Conservation (phyloP, 352 stramenopile genomes). For the Globisporangium radiosum region DNA sequence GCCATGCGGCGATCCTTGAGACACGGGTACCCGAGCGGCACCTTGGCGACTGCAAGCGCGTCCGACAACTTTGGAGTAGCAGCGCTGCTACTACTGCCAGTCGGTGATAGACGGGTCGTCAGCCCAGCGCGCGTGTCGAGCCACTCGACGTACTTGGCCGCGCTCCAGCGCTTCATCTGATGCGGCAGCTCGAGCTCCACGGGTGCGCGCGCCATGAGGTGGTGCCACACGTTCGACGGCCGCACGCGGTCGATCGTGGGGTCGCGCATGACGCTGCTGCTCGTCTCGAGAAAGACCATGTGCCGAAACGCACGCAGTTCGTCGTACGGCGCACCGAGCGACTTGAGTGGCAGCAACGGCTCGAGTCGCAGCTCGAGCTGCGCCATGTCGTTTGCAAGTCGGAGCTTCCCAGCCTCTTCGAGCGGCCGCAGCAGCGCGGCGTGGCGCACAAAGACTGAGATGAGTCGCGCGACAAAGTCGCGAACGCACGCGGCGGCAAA, state of each 20-base stretch:
- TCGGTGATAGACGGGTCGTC: slow-evolving; percentile 12
- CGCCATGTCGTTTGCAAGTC: slow-evolving; percentile 79
- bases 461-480: slow-evolving; percentile 64
- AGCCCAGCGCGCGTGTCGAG: slow-evolving; percentile 46
- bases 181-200: slow-evolving; percentile 70
- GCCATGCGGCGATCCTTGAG: slow-evolving; percentile 47
- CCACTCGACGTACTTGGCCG: slow-evolving; percentile 78
- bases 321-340: slow-evolving; percentile 57
- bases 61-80: slow-evolving; percentile 17
- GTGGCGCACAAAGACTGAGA: slow-evolving; percentile 77
- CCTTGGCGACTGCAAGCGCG: slow-evolving; percentile 22
- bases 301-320: slow-evolving; percentile 77
- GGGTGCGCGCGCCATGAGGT: slow-evolving; percentile 64
- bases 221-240: slow-evolving; percentile 83
- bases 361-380: slow-evolving; percentile 72
- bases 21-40: slow-evolving; percentile 62
- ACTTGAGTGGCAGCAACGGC: slow-evolving; percentile 47
- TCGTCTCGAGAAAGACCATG: slow-evolving; percentile 73
- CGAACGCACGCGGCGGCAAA: slow-evolving; percentile 49
- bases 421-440: slow-evolving; percentile 65
- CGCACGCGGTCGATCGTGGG: slow-evolving; percentile 74
- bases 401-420: slow-evolving; percentile 68
- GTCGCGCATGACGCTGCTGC: slow-evolving; percentile 50
- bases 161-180: slow-evolving; percentile 65
- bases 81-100: neutral